Evolutionary conservation across 1,284 basidiomycete genomes (phyloP), one percentile per base, ranked within the genome.

Genomic region (Ganoderma leucocontextum): DNA sequence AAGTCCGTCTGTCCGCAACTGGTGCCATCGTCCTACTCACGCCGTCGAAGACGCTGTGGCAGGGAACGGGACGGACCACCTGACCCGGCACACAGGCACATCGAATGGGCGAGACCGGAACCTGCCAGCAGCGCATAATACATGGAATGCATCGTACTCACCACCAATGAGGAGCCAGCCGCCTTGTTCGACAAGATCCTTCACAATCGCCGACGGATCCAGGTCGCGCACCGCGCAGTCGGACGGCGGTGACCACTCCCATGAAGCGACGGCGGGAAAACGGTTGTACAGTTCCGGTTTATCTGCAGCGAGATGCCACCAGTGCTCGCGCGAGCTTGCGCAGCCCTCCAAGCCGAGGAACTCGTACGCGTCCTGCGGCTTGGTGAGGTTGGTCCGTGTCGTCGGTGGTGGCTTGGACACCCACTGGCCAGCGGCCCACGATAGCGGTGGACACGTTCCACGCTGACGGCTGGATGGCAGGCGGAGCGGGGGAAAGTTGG

Each of bases 151-250:
- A 58, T n/a, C 15, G n/a, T 59, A 79, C 85, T 69, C 75, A 88
- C 88, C 88, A 52, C 89, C 89, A 9, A 91, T 77, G 17, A 91
- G 72, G 25, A 91, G 79, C 89, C 89, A 91, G 2, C 90, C 89
- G 19, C 89, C 90, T n/a, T 86, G 79, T 75, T 90, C 84, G n/a
- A 90, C 88, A 72, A 91, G 78, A 70, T 88, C 83, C 66, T 78
- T 81, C 35, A 90, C 80, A 58, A 91, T 78, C 17, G 78, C 78
- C 41, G 80, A 82, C 13, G 78, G 74, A 62, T 81, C 75, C 67
- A 88, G 78, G 19, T 81, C 80, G 29, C 79, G 78, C 19, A 85
- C 73, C 5, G 81, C 72, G 72, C 87, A 89, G 8, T 72, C 70
- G 7, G 78, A 75, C 2, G 68, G 49, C 2, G 89, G 87, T 0